phyloP scores from a whole-genome alignment of 129 eudicot genomes.

The Kitagawia praeruptora region DNA sequence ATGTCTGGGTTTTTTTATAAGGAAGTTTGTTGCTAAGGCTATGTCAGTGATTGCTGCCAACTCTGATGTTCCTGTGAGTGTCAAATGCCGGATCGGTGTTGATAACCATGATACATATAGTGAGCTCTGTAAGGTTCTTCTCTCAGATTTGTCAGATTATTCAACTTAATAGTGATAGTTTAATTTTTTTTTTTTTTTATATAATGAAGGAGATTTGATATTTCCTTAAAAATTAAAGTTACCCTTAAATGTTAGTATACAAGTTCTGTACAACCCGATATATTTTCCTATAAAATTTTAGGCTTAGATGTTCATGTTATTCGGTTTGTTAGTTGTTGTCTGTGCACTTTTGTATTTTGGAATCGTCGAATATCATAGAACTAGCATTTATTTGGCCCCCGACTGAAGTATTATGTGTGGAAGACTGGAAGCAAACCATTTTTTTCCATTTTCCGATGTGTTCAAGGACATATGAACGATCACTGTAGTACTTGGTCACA shows the following conservation, averaged over 20 bases:
- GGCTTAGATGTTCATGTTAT: not conserved
- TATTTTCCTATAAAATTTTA: too few relatives aligned
- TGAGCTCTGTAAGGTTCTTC: conserved; percentile 70
- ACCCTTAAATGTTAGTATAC: not conserved
- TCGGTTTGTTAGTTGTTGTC: not conserved
- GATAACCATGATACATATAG: conserved; percentile 81
- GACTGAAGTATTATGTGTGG: not conserved
- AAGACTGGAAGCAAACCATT: not conserved
- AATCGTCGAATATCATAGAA: too few relatives aligned
- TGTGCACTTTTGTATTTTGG: not conserved
- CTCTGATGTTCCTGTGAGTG: conserved; percentile 84
- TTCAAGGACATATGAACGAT: too few relatives aligned
- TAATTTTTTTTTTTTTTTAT: not conserved
- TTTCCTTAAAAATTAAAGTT: too few relatives aligned
- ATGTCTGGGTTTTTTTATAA: not conserved
- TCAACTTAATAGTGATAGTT: not conserved
- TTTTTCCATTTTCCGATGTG: not conserved
- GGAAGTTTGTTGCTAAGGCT: conserved; percentile 61
- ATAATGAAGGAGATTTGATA: not conserved
- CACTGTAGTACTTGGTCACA: not conserved
- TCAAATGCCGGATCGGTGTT: conserved; percentile 94
- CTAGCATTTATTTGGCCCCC: not conserved
- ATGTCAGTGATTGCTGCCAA: conserved; percentile 93
- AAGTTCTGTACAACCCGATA: not conserved
- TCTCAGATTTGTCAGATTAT: conserved; percentile 7